Evolutionary conservation across 2,329 filamentous ascomycete species (phyloP), one percentile per base, ranked within the genome.

Genomic region (Alternaria sp.): DNA sequence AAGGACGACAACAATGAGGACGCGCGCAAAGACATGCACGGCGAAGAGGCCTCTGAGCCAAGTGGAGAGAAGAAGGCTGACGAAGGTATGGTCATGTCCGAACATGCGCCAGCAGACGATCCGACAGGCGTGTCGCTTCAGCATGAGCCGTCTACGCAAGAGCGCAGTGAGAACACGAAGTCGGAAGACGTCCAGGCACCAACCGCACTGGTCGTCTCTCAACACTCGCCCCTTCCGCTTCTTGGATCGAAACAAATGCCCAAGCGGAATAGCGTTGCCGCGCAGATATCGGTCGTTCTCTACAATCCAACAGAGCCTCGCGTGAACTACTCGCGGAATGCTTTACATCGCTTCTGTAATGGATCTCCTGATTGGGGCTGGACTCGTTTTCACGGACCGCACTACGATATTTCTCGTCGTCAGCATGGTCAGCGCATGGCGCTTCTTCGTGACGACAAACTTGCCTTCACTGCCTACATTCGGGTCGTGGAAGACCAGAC

Each of bases 241-340:
- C 68, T 81, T 6, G 71, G 66, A 15, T 68, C 70, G 2, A 74
- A 74, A 52, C 65, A 66, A 19, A 30, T 82, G 28, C 77, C 74
- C 12, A 82, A 82, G 68, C 79, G 82, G 17, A 80, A 75, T 32
- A 81, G 81, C 19, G 76, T 84, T 11, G 84, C 88, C n/a, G 88
- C 87, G 4, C 88, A 90, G 73, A 82, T 90, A 36, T 85, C 85
- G 43, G 84, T 90, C 23, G 84, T 89, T 50, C 79, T 89, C 51
- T 90, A 90, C 80, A 90, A 90, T 65, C 88, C 88, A 0, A 81
- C 83, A 25, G 88, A 90, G 68, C 88, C 88, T 49, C 84, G 87
- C 7, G 86, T 87, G 5, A 83, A 86, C 61, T 85, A 85, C 73
- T 84, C 83, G 70, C 83, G 86, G 58, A 85, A 83, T 12, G 87